Percentiles rank a stretch among this genome's conserved stretches.
These are phyloP conservation scores for Mucor irregularis DNA, from an alignment of 371 early-diverging fungal species.

Conservation along the genomic window DNA sequence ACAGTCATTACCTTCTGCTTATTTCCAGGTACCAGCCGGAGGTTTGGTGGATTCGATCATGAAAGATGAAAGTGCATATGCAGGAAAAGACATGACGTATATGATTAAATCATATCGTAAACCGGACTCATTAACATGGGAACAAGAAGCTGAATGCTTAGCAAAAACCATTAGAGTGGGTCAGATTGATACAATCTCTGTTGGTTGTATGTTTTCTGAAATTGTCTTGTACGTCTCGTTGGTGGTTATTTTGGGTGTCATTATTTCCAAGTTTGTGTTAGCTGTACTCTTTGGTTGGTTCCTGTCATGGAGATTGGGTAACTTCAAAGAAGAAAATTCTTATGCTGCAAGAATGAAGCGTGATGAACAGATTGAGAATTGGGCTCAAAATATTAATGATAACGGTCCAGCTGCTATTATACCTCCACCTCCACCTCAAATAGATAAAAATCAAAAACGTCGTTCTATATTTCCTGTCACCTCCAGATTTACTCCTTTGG, in stretches of 20 bases:
- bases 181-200: conserved; percentile 62
- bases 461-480: conserved; percentile 35
- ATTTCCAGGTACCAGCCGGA: conserved; percentile 25
- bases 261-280: conserved; percentile 68
- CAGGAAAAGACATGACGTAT: conserved; percentile 42
- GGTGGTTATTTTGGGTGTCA: conserved; percentile 61
- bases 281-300: conserved; percentile 80
- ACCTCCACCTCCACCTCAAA: conserved; percentile 8
- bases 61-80: conserved; percentile 16
- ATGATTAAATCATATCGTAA: conserved; percentile 24
- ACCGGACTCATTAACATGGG: conserved; percentile 9
- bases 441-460: conserved; percentile 17
- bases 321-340: conserved; percentile 48
- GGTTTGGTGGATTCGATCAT: conserved; percentile 34
- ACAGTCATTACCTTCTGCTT: conserved; percentile 32
- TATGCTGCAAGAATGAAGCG: conserved; percentile 59
- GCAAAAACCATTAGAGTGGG: conserved; percentile 68
- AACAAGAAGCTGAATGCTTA: conserved; percentile 56
- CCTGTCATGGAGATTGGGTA: conserved; percentile 60
- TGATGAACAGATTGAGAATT: conserved; percentile 58
- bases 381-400: conserved; percentile 55
- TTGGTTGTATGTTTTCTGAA: conserved; percentile 72
- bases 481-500: conserved; percentile 43
- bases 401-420: conserved; percentile 23
- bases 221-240: conserved; percentile 64